Base-by-base conservation (phyloP, 345 rosid species). In the Cochlearia excelsa region DNA sequence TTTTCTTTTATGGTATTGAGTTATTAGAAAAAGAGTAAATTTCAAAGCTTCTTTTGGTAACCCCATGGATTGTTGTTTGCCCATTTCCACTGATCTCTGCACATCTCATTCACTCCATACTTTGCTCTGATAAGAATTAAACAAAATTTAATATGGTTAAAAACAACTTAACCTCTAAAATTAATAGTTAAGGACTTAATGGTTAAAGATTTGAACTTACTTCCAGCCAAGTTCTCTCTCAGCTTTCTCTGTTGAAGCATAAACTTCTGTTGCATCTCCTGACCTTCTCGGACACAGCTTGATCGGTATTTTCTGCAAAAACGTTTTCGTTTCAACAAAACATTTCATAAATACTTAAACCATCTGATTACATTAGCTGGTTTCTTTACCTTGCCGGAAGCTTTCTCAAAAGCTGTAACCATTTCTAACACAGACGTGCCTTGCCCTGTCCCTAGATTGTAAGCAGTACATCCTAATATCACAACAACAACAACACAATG, bases 1-100 rank as follows among this genome's bases (percentile, higher is more conserved):
- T 38, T 54, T 44, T 23, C 43, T 35, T 57, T 30, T 35, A 50
- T 27, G 23, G 23, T 16, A 57, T 41, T 30, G 69, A 57, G 65
- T 57, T 41, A 55, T 57, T 29, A 39, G 51, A 54, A 42, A 61
- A 33, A 5, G 26, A 26, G 70, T 46, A 1, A 1, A 48, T 3
- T 65, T 37, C 61, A 71, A 33, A 67, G 76, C 70, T 82, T 75
- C 38, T 79, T 72, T 67, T 81, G 85, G 78, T 86, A 93, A 34
- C 99, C 99, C 91, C 78, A 76, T 62, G 94, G 97, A 68, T 88
- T 84, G 51, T 76, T 83, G 71, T 82, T 76, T 26, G 84, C 95
- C 97, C 98, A 88, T 1, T 81, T 88, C 98, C 98, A 92, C 47
- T 88, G 99, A 46, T 86, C 94, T 69, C 84, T 77, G 80, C 99